Conservation (phyloP, 305 asterid species). For the Fraxinus latifolia region DNA sequence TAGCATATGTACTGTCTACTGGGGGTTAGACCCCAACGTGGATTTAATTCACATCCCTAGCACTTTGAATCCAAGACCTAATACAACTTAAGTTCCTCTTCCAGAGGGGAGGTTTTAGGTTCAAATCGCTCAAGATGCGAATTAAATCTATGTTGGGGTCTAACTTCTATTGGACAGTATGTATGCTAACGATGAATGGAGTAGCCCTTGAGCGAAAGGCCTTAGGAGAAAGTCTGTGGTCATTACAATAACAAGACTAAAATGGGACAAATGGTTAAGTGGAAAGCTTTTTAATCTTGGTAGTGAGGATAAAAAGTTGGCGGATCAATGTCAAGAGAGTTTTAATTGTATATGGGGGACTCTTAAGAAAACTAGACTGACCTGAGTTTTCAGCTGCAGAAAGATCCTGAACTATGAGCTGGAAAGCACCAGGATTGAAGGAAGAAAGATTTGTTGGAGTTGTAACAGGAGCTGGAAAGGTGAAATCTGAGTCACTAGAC, state of each 20-base stretch:
- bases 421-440: slow-evolving; percentile 69
- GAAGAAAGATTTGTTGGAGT: slow-evolving; percentile 59
- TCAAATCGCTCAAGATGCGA: not conserved
- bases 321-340: slow-evolving; percentile 30
- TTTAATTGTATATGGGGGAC: slow-evolving; percentile 30
- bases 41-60: not conserved
- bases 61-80: not conserved
- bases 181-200: not conserved
- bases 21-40: not conserved
- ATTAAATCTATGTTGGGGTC: not conserved
- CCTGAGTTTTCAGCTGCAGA: slow-evolving; percentile 86
- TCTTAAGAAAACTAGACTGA: slow-evolving; percentile 55
- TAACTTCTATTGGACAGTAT: not conserved
- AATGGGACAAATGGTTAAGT: slow-evolving; percentile 28
- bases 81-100: not conserved
- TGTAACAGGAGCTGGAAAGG: slow-evolving; percentile 86
- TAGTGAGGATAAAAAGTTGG: slow-evolving; percentile 26
- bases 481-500: slow-evolving; percentile 83
- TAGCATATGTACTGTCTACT: not conserved
- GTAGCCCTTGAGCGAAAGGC: not conserved
- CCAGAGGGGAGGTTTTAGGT: not conserved
- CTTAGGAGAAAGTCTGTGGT: not conserved
- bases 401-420: slow-evolving; percentile 91
- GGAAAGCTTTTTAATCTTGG: slow-evolving; percentile 24
- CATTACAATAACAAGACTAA: slow-evolving; percentile 19